A percentile compares a stretch with the other conserved stretches of the same genome.
phyloP scores from a whole-genome alignment of 345 rosid genomes.

The Tarenaya hassleriana region DNA sequence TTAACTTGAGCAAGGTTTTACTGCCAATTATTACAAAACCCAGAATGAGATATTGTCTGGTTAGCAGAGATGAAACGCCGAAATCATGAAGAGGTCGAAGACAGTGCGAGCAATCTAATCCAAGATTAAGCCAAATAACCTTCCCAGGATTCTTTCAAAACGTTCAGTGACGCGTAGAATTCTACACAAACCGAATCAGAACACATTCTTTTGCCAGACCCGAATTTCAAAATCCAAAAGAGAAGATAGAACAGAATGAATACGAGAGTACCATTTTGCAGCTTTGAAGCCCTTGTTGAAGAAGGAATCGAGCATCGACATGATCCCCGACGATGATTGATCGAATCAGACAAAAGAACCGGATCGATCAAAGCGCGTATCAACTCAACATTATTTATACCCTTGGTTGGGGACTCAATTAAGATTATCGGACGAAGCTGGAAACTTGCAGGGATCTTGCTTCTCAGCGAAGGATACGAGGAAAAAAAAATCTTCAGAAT shows the following conservation, averaged over 20 bases:
- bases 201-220: background rate
- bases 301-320: constrained; percentile 89
- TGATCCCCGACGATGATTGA: constrained; percentile 23
- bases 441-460: constrained; percentile 11
- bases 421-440: background rate
- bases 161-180: background rate
- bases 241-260: background rate
- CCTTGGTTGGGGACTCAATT: no score
- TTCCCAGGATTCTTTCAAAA: background rate
- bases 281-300: constrained; percentile 90
- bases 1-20: constrained; percentile 81
- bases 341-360: background rate
- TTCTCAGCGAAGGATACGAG: constrained; percentile 15
- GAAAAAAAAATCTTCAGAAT: background rate
- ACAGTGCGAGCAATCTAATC: no score
- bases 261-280: constrained; percentile 55
- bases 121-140: no score
- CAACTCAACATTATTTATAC: background rate
- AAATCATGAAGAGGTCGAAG: no score
- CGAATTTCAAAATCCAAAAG: background rate
- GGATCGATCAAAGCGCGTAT: constrained; percentile 10
- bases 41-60: constrained; percentile 4
- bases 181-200: background rate
- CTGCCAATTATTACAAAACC: constrained; percentile 32
- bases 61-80: no score